Percentiles rank a stretch among this genome's conserved stretches.
Evolutionary conservation across 2,329 filamentous ascomycete genomes (phyloP).

Genomic region (Pseudogymnoascus sp.): DNA sequence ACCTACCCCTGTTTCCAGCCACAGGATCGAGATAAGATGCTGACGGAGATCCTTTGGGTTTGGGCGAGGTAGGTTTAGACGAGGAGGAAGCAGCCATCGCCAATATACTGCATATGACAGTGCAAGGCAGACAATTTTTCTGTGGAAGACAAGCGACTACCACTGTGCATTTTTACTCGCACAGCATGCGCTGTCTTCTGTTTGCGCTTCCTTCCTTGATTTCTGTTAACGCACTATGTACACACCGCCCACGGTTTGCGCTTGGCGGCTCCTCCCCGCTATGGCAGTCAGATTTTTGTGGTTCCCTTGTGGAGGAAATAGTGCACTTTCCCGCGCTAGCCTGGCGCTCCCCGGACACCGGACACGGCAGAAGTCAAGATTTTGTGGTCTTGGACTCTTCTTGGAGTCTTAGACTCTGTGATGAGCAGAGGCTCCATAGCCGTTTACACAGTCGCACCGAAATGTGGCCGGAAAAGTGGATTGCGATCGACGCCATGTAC

Average conservation of each 20-base stretch:
- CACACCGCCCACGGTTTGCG: neutral
- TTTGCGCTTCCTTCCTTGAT: neutral
- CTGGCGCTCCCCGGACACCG: neutral
- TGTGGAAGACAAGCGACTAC: no score
- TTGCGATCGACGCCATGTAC: constrained; percentile 1
- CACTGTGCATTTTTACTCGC: neutral
- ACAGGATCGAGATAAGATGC: neutral
- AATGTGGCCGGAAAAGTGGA: neutral
- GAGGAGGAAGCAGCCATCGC: neutral
- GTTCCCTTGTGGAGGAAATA: neutral
- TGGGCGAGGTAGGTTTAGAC: neutral
- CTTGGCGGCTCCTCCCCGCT: neutral
- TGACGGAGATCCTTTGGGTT: neutral
- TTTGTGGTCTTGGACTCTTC: neutral
- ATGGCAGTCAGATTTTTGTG: neutral
- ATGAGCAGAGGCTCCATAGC: neutral
- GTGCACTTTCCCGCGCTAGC: neutral
- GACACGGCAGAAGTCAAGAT: neutral
- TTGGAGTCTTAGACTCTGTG: neutral
- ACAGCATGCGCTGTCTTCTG: neutral
- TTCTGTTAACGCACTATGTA: neutral
- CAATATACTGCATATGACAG: neutral
- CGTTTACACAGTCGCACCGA: neutral
- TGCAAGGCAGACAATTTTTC: neutral
- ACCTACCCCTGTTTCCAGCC: neutral